Base-by-base conservation (phyloP, 2,329 filamentous ascomycete genomes). In the Apiospora arundinis region DNA sequence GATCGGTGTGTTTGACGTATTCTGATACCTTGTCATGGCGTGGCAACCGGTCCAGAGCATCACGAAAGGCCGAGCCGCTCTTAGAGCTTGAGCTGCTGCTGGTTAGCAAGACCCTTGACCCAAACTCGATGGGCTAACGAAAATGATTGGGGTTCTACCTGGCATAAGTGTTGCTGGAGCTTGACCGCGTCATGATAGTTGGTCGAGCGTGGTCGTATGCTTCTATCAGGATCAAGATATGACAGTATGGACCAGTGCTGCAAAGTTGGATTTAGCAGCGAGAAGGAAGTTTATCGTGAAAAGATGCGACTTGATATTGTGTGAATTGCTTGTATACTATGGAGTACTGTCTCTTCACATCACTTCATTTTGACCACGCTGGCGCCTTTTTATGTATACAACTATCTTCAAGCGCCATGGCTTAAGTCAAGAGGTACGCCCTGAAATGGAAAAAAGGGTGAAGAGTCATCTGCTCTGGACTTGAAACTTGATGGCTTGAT, bases 31-130 rank as follows among this genome's bases (percentile, higher is more conserved):
- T 45, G 70, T 32, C 28, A 25, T 56, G 23, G 18, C 12, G 32
- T 37, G 56, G 60, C 23, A 48, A 45, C 37, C 66, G 60, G 32
- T 46, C 32, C 23, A 68, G 32, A 32, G 44, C 44, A 23, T 37
- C 69, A 28, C 44, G 46, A 37, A 70, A 70, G 9, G 69, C 18
- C 49, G 40, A 68, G 63, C 46, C 45, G 68, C 46, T 44, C 16
- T 40, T 40, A 16, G 25, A n/a, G 28, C 32, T 69, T 23, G 48
- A 70, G 63, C 21, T 56, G 32, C 28, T 23, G 2, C 21, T 2
- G 2, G 56, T 63, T 40, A 63, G 56, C 56, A 32, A 1, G 32
- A n/a, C 11, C 7, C 5, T 12, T 60, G 28, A 32, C 12, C 14
- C 42, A 14, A 1, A 0, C 3, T 21, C 44, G 23, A 37, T 37